Evolutionary conservation across 495 filamentous ascomycete species (phyloP).

Genomic region (Tuber indicum): DNA sequence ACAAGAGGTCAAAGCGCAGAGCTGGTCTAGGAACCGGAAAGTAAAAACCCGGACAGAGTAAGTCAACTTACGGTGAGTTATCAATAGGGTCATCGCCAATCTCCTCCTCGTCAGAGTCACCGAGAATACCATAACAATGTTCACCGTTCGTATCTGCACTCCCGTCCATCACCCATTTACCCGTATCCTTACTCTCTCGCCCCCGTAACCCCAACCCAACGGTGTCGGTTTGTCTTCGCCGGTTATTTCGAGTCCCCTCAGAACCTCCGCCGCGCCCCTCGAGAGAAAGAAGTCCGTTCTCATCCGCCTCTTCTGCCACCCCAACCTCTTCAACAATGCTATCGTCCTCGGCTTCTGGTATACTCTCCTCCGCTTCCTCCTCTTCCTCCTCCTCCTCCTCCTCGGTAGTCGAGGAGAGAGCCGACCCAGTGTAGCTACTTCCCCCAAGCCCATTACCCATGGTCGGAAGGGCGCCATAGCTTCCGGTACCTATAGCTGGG

Average conservation of each 20-base stretch:
- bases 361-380: constrained; percentile 18
- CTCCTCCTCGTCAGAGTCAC: constrained; percentile 16
- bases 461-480: constrained; percentile 53
- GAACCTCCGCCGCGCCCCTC: not conserved
- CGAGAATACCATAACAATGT: not conserved
- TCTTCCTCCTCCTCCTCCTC: no score
- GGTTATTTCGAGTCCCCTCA: not conserved
- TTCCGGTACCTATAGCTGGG: constrained; percentile 52
- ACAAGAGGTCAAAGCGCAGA: not conserved
- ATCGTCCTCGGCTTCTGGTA: constrained; percentile 35
- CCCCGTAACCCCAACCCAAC: not conserved
- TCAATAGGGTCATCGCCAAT: constrained; percentile 52
- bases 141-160: not conserved
- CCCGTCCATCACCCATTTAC: not conserved
- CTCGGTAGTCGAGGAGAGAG: constrained; percentile 17
- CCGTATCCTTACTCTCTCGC: not conserved
- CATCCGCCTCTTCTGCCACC: not conserved
- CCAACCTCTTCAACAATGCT: constrained; percentile 24
- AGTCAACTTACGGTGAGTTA: constrained; percentile 52
- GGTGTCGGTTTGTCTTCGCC: not conserved
- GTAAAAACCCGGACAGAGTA: not conserved
- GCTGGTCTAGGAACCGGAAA: not conserved
- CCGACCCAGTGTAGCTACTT: constrained; percentile 16
- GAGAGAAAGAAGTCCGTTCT: not conserved
- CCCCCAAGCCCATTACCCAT: constrained; percentile 2